Conservation (phyloP, 148 eudicot genomes). For the Silene latifolia region DNA sequence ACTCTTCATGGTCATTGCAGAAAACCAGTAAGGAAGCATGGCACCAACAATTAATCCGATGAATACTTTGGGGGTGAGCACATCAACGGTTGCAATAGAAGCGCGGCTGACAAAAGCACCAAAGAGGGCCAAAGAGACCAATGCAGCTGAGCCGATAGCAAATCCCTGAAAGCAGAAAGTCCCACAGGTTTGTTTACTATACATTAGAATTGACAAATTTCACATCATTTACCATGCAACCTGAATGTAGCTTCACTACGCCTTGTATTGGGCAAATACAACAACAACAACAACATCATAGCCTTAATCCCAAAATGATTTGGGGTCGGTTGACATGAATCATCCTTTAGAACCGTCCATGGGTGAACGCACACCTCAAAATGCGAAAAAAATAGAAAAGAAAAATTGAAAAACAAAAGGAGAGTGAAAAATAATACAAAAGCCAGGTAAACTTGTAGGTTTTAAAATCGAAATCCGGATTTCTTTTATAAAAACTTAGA, state of each 20-base stretch:
- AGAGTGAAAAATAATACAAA: no score
- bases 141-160: slow-evolving; percentile 94
- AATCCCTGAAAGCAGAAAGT: slow-evolving; percentile 51
- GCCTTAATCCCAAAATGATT: no score
- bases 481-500: no score
- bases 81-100: slow-evolving; percentile 59
- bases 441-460: no score
- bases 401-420: no score
- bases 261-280: no score
- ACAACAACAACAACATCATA: no score
- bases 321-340: no score
- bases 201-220: not conserved
- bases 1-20: slow-evolving; percentile 99
- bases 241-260: not conserved
- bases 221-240: not conserved
- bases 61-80: slow-evolving; percentile 75
- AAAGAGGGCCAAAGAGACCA: slow-evolving; percentile 80
- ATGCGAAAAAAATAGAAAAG: no score
- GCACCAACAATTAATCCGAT: slow-evolving; percentile 88
- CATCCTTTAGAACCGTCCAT: no score
- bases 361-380: no score
- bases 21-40: slow-evolving; percentile 98
- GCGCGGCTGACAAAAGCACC: slow-evolving; percentile 91
- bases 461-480: no score
- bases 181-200: not conserved